Base-by-base conservation (phyloP, 768 basidiomycete species). In the Calvatia gigantea region DNA sequence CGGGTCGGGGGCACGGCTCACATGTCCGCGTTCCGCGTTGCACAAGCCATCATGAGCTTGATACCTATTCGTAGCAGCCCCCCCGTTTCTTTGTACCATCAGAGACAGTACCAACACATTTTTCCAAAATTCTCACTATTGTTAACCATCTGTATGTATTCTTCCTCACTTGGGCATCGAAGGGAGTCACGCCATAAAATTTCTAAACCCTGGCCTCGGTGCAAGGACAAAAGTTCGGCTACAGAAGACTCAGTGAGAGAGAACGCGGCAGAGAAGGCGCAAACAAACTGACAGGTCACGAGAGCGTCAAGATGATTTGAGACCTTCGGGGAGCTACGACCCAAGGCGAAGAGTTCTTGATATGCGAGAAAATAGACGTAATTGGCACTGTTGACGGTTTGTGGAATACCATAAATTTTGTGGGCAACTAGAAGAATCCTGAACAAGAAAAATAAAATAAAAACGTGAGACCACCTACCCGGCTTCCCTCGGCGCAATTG, bases 301-400 rank as follows among this genome's bases (percentile, higher is more conserved):
- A 93, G 76, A 12, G 77, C 77, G 57, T 91, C 80, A 14, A 94
- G 73, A 56, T n/a, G n/a, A n/a, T 86, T 76, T 56, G 37, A 56
- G 12, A 38, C 29, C 63, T 58, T 3, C 62, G 66, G 51, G 73
- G 70, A 4, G 21, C 58, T 65, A 43, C 65, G 65, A 45, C 82
- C 72, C 41, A 91, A 76, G 9, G 75, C 73, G 60, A 88, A 84
- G 1, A 98, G 79, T 60, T 96, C 91, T 61, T 93, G 81, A 67
- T 87, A 94, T 0, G 95, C 96, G 39, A 93, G 81, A 65, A 98
- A 99, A 67, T 96, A 98, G 27, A 94, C 93, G 61, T 98, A 98
- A 66, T 97, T 98, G 0, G 96, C 96, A 0, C 89, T 86, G 67
- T 99, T 99, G 73, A 99, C 94, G 0, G 96, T 97, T 66, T 98